Percentiles rank a stretch among this genome's conserved stretches.
phyloP scores from a whole-genome alignment of 208 protist genomes.

The Trypanosomatidae sp. region DNA sequence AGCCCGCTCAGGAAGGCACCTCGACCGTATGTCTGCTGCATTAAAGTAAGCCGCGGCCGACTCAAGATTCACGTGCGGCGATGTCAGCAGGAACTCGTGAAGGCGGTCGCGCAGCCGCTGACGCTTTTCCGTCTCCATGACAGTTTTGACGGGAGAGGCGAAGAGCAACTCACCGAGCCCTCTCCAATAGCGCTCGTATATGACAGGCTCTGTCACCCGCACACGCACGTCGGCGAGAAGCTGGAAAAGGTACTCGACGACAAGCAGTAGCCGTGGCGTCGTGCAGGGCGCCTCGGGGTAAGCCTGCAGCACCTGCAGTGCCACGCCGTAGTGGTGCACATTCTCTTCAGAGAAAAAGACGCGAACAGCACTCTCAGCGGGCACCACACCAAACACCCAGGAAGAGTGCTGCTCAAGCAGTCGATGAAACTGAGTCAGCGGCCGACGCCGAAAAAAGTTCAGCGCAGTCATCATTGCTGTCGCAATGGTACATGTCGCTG shows the following conservation, averaged over 20 bases:
- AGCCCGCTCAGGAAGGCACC: conserved; percentile 43
- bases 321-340: conserved; percentile 5
- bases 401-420: conserved; percentile 17
- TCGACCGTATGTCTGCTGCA: conserved; percentile 25
- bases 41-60: conserved; percentile 40
- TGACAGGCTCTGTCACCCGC: conserved; percentile 5
- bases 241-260: conserved; percentile 12
- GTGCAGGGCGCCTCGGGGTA: not conserved
- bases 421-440: conserved; percentile 1
- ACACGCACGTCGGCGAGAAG: conserved; percentile 14
- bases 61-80: conserved; percentile 31
- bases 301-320: conserved; percentile 16
- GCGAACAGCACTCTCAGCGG: conserved; percentile 9
- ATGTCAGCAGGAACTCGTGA: conserved; percentile 44
- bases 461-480: conserved; percentile 11
- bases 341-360: conserved; percentile 23
- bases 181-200: conserved; percentile 27
- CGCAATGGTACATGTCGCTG: not conserved
- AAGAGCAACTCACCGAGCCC: conserved; percentile 28
- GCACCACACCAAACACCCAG: conserved; percentile 24
- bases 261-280: conserved; percentile 7
- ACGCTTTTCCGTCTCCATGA: not conserved
- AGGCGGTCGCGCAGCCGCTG: conserved; percentile 27
- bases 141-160: too few relatives aligned
- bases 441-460: conserved; percentile 20